Evolutionary conservation across 495 filamentous ascomycete species (phyloP).

Genomic region (Penicillium malachiteum): DNA sequence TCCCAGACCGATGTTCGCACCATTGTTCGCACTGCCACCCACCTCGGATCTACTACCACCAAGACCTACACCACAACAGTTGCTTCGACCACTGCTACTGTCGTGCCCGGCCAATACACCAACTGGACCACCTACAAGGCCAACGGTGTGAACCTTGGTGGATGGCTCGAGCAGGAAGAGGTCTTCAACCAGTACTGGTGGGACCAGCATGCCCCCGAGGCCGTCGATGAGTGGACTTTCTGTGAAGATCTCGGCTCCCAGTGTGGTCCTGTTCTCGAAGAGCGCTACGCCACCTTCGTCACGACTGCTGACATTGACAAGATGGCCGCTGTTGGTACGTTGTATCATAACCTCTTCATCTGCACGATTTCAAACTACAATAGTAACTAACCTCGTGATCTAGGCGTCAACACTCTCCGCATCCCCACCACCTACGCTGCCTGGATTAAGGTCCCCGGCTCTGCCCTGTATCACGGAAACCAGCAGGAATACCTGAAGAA

Average conservation of each 20-base stretch:
- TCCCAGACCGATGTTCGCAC: conserved; percentile 11
- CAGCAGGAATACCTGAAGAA: conserved; percentile 22
- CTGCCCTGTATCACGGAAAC: conserved; percentile 29
- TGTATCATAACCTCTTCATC: neutral
- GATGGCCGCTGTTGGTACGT: conserved; percentile 13
- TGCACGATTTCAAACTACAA: neutral
- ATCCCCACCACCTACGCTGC: conserved; percentile 16
- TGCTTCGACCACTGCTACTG: conserved; percentile 6
- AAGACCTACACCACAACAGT: conserved; percentile 3
- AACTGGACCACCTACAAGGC: conserved; percentile 17
- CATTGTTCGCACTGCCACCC: conserved; percentile 5
- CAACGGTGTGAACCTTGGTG: conserved; percentile 17
- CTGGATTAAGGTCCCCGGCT: conserved; percentile 26
- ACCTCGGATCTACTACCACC: neutral
- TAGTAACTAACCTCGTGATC: neutral
- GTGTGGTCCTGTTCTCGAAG: conserved; percentile 23
- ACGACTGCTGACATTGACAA: conserved; percentile 28
- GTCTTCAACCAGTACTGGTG: conserved; percentile 11
- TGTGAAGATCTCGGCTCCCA: conserved; percentile 19
- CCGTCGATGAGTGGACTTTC: conserved; percentile 20
- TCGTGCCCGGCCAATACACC: conserved; percentile 6
- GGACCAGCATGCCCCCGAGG: conserved; percentile 7
- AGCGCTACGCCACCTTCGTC: conserved; percentile 30
- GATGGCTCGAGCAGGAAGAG: conserved; percentile 12
- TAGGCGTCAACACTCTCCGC: conserved; percentile 7